Conservation (phyloP, 2,329 filamentous ascomycete genomes). For the Sporothrix inflata region DNA sequence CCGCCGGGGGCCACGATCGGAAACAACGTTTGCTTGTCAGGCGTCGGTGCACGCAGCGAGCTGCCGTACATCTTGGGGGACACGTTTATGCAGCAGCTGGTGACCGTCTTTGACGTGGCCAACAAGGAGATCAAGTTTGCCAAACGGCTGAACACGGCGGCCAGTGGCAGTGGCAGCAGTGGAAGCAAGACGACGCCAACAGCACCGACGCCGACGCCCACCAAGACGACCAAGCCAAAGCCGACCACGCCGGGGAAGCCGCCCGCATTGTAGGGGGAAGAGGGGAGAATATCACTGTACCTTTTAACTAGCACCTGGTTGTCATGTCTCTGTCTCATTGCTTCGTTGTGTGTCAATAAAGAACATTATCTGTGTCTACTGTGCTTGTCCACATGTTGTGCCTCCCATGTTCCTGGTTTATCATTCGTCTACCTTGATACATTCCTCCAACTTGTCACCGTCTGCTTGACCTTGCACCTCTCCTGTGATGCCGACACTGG, state of each 20-base stretch:
- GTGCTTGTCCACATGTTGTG: background rate
- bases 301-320: background rate
- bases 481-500: background rate
- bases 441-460: background rate
- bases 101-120: constrained; percentile 39
- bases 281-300: background rate
- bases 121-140: constrained; percentile 42
- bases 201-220: background rate
- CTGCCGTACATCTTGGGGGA: constrained; percentile 36
- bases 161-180: background rate
- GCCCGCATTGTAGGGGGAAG: background rate
- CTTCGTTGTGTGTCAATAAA: background rate
- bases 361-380: background rate
- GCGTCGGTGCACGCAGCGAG: constrained; percentile 32
- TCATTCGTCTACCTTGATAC: background rate
- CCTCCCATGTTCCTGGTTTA: background rate
- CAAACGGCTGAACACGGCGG: constrained; percentile 13
- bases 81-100: constrained; percentile 36
- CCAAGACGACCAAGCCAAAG: background rate
- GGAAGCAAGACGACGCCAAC: background rate
- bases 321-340: background rate
- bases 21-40: constrained; percentile 38
- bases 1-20: constrained; percentile 31
- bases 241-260: background rate
- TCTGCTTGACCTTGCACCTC: background rate